Evolutionary conservation across 768 basidiomycete genomes (phyloP).

Genomic region (Solioccasus polychromus): DNA sequence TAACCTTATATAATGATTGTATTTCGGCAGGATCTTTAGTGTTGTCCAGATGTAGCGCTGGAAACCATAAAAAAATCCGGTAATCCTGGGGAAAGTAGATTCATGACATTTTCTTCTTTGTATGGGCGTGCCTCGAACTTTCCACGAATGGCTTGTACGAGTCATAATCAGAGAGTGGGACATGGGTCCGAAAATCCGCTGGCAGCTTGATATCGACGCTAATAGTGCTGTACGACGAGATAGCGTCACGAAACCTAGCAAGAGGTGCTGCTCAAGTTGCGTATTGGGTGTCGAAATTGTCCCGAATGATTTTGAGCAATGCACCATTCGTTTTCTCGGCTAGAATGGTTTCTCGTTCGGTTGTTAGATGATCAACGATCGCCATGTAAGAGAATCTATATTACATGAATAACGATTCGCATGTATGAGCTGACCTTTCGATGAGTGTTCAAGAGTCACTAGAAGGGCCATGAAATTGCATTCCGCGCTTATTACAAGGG

Average conservation of each 20-base stretch:
- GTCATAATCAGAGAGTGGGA: constrained; percentile 13
- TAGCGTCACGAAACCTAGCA: constrained; percentile 6
- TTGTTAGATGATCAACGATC: background rate
- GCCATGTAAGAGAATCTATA: too few species aligned
- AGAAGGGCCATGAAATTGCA: too few species aligned
- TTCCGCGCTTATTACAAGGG: too few species aligned
- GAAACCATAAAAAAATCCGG: constrained; percentile 9
- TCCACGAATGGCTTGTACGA: constrained; percentile 13
- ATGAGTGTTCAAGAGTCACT: too few species aligned
- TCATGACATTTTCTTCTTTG: constrained; percentile 14
- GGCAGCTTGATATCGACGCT: constrained; percentile 9
- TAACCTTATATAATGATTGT: background rate
- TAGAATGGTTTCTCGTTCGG: background rate
- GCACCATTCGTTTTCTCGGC: background rate
- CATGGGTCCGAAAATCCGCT: constrained; percentile 4
- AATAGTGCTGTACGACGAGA: background rate
- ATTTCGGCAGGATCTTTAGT: constrained; percentile 9
- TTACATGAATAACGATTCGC: too few species aligned
- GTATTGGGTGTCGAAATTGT: constrained; percentile 11
- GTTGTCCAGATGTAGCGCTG: constrained; percentile 14
- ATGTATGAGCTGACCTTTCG: too few species aligned
- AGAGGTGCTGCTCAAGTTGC: constrained; percentile 2
- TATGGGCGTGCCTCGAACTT: constrained; percentile 17
- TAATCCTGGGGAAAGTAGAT: constrained; percentile 21
- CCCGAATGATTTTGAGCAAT: constrained; percentile 5